Evolutionary conservation across 78 protist genomes (phyloP).

Genomic region (Dictyostelium purpureum): DNA sequence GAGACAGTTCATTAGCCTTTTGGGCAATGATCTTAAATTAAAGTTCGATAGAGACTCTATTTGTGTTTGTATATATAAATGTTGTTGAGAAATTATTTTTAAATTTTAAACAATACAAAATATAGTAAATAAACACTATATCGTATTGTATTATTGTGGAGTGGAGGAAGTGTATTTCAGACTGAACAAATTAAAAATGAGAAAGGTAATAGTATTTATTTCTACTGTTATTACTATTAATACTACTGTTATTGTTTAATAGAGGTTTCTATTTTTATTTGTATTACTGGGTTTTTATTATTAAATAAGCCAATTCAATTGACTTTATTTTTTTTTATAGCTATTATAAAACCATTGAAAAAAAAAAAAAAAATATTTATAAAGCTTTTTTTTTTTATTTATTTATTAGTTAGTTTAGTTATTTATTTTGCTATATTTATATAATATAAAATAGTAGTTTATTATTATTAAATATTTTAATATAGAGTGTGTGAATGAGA

Average conservation of each 20-base stretch:
- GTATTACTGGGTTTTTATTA: not conserved
- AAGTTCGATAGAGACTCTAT: constrained; percentile 24
- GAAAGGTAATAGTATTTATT: not conserved
- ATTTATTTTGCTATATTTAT: not conserved
- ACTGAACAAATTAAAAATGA: too few species aligned
- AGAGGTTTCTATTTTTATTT: not conserved
- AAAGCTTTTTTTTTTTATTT: not conserved
- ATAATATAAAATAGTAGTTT: too few species aligned
- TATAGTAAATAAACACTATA: too few species aligned
- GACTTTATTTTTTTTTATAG: too few species aligned
- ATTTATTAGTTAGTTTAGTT: not conserved
- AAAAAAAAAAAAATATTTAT: not conserved
- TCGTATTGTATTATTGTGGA: too few species aligned
- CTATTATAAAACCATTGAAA: not conserved
- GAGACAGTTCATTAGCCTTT: constrained; percentile 68
- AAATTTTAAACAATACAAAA: too few species aligned
- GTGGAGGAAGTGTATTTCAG: too few species aligned
- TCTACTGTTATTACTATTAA: not conserved
- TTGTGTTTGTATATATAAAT: not conserved
- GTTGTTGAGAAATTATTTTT: too few species aligned
- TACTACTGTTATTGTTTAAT: not conserved
- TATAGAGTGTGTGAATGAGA: too few species aligned
- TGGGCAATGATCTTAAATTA: constrained; percentile 23
- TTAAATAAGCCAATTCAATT: not conserved
- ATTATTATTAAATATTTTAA: too few species aligned